Conservation (phyloP, 305 asterid species). For the Ilex paraguariensis region DNA sequence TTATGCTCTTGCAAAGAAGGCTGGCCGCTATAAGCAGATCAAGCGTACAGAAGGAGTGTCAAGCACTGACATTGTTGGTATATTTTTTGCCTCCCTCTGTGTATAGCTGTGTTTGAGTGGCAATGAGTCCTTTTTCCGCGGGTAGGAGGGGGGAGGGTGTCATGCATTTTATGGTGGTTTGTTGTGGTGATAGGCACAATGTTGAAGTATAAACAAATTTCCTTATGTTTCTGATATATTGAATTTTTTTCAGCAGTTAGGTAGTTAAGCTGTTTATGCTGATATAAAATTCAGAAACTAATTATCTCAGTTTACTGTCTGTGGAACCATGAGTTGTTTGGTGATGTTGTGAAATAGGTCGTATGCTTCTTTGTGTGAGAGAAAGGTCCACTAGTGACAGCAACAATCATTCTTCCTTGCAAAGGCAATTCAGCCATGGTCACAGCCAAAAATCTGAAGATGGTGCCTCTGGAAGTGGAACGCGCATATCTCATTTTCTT, state of each 20-base stretch:
- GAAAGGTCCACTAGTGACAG: constrained; percentile 76
- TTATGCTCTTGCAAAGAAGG: constrained; percentile 94
- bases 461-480: constrained; percentile 73
- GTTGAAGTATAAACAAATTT: too few relatives aligned
- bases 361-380: constrained; percentile 98
- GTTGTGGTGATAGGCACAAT: too few relatives aligned
- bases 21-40: constrained; percentile 91
- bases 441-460: constrained; percentile 82
- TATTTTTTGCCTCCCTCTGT: constrained; percentile 1
- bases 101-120: too few relatives aligned
- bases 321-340: background rate
- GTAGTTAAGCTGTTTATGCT: background rate
- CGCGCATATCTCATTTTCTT: constrained; percentile 88
- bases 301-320: background rate
- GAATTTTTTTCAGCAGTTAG: too few relatives aligned
- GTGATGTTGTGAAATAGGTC: constrained; percentile 42
- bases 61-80: constrained; percentile 82
- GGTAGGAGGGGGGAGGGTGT: too few relatives aligned
- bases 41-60: constrained; percentile 96
- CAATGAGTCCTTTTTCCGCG: too few relatives aligned
- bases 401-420: constrained; percentile 77
- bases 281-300: background rate
- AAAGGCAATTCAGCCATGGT: constrained; percentile 92
- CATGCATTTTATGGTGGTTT: too few relatives aligned
- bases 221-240: too few relatives aligned